Evolutionary conservation across 495 filamentous ascomycete species (phyloP).

Genomic region (Neurospora discreta): DNA sequence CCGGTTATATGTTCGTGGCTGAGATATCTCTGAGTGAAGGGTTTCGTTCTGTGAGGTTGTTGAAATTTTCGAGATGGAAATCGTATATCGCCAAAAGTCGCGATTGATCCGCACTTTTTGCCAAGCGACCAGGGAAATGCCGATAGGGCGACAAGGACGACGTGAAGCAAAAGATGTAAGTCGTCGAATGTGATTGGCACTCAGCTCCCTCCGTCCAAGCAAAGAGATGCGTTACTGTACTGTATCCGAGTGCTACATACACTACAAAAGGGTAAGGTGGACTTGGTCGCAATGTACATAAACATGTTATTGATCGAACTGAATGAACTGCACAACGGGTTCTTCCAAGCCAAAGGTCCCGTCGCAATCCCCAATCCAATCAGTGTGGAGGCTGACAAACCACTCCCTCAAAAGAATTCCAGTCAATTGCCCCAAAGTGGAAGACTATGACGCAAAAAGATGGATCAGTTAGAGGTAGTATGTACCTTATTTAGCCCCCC

Average conservation of each 20-base stretch:
- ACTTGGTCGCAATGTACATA: not conserved
- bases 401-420: not conserved
- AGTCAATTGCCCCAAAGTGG: not conserved
- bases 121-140: not conserved
- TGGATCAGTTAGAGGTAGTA: not conserved
- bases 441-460: constrained; percentile 17
- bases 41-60: not conserved
- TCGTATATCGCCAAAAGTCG: not conserved
- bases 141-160: not conserved
- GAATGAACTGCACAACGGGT: not conserved
- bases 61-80: not conserved
- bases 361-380: not conserved
- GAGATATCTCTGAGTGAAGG: not conserved
- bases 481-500: no score
- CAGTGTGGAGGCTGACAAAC: not conserved
- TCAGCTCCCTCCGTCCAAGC: not conserved
- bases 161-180: not conserved
- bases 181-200: not conserved
- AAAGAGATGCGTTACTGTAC: not conserved
- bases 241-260: not conserved
- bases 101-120: not conserved
- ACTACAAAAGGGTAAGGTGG: not conserved
- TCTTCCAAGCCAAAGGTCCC: not conserved
- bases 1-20: not conserved
- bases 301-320: no score